Percentiles rank a stretch among this genome's conserved stretches.
These are phyloP conservation scores for Berberis vulgaris DNA, from an alignment of 164 flowering plant species.

Conservation along the genomic window DNA sequence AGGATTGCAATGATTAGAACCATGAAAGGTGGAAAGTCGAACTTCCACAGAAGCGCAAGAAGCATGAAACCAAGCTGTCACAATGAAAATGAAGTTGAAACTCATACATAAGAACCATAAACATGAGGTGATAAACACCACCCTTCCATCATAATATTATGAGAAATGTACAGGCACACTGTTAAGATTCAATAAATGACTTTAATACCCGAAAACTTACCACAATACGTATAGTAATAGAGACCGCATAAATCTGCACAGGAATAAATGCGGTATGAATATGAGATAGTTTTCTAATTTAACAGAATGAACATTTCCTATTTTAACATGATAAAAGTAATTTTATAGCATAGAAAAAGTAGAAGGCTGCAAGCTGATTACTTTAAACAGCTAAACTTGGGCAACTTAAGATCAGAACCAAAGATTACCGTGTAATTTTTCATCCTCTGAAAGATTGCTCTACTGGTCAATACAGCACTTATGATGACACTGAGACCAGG, in stretches of 20 bases:
- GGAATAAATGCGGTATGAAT: not conserved
- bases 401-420: not conserved
- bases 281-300: no score
- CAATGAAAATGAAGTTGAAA: constrained; percentile 9
- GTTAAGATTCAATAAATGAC: no score
- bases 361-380: no score
- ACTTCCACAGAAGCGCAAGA: constrained; percentile 78
- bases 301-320: no score
- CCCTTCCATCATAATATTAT: no score
- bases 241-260: constrained; percentile 87
- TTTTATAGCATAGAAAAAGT: no score
- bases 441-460: constrained; percentile 90
- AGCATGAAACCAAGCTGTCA: constrained; percentile 86
- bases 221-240: constrained; percentile 94
- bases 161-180: no score
- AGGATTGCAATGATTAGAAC: constrained; percentile 87
- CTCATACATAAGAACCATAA: not conserved
- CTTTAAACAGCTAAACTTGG: no score
- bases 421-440: constrained; percentile 73
- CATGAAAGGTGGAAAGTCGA: constrained; percentile 96
- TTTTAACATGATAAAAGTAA: no score
- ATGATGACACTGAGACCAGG: constrained; percentile 90
- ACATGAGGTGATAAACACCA: no score
- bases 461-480: constrained; percentile 81
- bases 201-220: constrained; percentile 25